These are phyloP conservation scores for Friedmanniomyces endolithicus DNA, from an alignment of 495 filamentous ascomycete genomes.

Conservation along the genomic window DNA sequence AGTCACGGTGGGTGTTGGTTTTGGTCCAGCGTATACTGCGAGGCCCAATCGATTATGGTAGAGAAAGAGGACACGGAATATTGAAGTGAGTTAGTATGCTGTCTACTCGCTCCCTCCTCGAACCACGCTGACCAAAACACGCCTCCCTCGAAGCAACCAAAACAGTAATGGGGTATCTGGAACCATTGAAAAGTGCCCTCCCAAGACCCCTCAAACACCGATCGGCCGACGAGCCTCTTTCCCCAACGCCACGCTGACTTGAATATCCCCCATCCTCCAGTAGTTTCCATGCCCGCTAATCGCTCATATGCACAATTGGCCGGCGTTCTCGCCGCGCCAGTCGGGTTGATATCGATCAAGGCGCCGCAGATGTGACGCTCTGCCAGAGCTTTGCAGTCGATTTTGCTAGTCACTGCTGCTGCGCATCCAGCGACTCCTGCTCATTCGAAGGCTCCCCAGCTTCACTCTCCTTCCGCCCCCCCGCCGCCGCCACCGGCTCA, in stretches of 20 bases:
- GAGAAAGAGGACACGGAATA: too few species aligned
- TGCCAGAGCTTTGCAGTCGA: too few species aligned
- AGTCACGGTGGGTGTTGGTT: not conserved
- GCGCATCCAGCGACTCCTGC: slow-evolving; percentile 1
- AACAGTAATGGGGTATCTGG: not conserved
- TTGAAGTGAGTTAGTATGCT: too few species aligned
- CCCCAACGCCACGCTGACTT: not conserved
- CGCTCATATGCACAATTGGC: not conserved
- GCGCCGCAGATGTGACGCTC: too few species aligned
- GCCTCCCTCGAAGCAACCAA: not conserved
- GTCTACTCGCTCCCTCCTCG: not conserved
- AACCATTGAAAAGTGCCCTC: not conserved
- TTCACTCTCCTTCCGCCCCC: not conserved
- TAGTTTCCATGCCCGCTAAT: not conserved
- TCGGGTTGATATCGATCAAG: not conserved
- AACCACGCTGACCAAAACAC: not conserved
- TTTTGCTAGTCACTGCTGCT: not conserved
- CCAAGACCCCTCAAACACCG: too few species aligned
- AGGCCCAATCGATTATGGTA: too few species aligned
- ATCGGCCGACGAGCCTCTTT: too few species aligned
- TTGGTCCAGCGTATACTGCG: too few species aligned
- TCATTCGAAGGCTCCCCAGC: not conserved
- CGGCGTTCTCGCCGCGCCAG: not conserved
- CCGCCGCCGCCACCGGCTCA: not conserved
- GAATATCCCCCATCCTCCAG: not conserved